Evolutionary conservation across 306 rosid species (phyloP).

Genomic region (Corylus americana): DNA sequence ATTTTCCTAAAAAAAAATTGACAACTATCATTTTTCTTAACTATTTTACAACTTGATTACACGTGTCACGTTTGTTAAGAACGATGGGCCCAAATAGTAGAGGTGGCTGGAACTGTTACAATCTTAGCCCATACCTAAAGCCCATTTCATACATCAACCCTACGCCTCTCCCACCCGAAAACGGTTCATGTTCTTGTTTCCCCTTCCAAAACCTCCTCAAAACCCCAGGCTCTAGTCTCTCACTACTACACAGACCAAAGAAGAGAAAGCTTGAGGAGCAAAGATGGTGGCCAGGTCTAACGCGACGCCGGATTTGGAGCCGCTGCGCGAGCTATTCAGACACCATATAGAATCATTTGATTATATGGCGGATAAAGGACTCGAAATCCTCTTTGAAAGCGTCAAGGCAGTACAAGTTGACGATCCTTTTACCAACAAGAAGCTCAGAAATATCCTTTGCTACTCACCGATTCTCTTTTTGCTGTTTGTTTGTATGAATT

Average conservation of each 20-base stretch:
- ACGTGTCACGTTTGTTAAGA: too few relatives aligned
- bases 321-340: slow-evolving; percentile 57
- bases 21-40: too few relatives aligned
- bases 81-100: too few relatives aligned
- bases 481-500: neutral
- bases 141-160: too few relatives aligned
- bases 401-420: slow-evolving; percentile 50
- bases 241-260: neutral
- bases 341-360: slow-evolving; percentile 87
- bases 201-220: neutral
- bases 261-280: neutral
- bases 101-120: too few relatives aligned
- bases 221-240: neutral
- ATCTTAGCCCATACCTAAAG: neutral
- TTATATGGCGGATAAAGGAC: slow-evolving; percentile 54
- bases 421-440: slow-evolving; percentile 45
- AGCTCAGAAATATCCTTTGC: slow-evolving; percentile 77
- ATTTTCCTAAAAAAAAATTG: too few relatives aligned
- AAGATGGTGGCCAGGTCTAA: slow-evolving; percentile 38
- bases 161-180: too few relatives aligned
- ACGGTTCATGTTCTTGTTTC: neutral
- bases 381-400: slow-evolving; percentile 42
- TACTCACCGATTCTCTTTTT: neutral
- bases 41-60: too few relatives aligned
- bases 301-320: slow-evolving; percentile 31